Evolutionary conservation across 2,329 filamentous ascomycete genomes (phyloP), one percentile per base, ranked within the genome.

Genomic region (Hypoxylon sp.): DNA sequence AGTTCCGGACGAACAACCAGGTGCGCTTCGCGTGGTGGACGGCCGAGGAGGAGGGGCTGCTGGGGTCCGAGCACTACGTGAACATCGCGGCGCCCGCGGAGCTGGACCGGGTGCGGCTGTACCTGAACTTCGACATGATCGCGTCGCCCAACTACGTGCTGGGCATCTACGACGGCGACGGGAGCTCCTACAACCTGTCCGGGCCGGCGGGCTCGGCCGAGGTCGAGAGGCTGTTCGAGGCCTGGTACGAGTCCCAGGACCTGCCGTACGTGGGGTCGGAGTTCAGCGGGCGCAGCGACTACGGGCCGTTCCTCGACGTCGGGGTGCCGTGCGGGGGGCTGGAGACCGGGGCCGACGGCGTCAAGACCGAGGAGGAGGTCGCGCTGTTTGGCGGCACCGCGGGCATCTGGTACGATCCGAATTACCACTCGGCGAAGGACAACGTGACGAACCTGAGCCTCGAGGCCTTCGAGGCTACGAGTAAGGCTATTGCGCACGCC

Each of bases 21-120:
- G 85, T 91, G n/a, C 85, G 88, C 63, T 90, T 91, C 77, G 83
- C 80, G 60, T 91, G 86, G 82, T 91, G 88, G 87, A 85, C 86
- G 1, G 88, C 84, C 2, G 88, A 90, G 76, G 88, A 90, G 73
- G 87, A 86, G 59, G 89, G 89, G 23, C 82, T 91, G 14, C 80
- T 91, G 11, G 89, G 89, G 38, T 86, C 85, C 5, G 80, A 83
- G 28, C 84, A 85, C 80, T 90, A 89, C 75, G 84, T 88, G 51
- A 77, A 80, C 21, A 63, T 38, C 9, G 78, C 82, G 32, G 74
- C 80, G n/a, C 75, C 80, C 1, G 76, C 77, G 1, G 87, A 89
- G 66, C 81, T 84, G 23, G 79, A 81, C 48, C 87, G 88, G 76
- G 85, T 90, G 70, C 81, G 84, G 5, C 82, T 89, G 0, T 87